Conservation (phyloP, 2,329 filamentous ascomycete species). For the Pseudovirgaria hyperparasitica region DNA sequence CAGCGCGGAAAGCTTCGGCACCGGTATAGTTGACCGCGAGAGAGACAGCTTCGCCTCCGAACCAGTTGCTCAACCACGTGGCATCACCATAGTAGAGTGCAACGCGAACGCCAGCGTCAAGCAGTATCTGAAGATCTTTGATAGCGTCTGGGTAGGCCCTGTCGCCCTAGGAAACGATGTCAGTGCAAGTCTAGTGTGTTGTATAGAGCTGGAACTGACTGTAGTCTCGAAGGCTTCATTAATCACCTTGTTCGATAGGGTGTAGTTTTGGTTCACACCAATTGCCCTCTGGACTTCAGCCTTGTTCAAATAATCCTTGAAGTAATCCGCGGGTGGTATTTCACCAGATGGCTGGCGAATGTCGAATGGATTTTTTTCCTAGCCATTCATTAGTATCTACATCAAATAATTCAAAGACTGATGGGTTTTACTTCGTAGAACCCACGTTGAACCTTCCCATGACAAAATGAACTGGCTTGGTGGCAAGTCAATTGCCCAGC, state of each 20-base stretch:
- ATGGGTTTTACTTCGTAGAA: too few species aligned
- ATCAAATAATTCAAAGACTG: too few species aligned
- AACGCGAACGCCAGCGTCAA: slow-evolving; percentile 44
- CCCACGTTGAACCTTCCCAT: too few species aligned
- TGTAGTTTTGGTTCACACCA: slow-evolving; percentile 43
- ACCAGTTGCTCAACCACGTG: slow-evolving; percentile 44
- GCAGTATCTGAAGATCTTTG: slow-evolving; percentile 35
- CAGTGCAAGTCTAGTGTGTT: slow-evolving; percentile 23
- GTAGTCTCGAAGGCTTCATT: too few species aligned
- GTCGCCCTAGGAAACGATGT: slow-evolving; percentile 35
- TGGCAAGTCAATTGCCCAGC: slow-evolving; percentile 22
- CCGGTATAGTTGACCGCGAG: slow-evolving; percentile 40
- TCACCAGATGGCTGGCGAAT: slow-evolving; percentile 37
- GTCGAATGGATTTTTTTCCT: too few species aligned
- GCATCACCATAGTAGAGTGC: slow-evolving; percentile 44
- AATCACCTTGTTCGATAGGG: slow-evolving; percentile 27
- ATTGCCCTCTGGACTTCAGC: slow-evolving; percentile 37
- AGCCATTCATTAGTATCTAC: too few species aligned
- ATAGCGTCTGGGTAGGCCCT: slow-evolving; percentile 32
- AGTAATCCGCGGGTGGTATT: slow-evolving; percentile 40
- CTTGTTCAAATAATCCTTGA: slow-evolving; percentile 39
- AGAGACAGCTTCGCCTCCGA: slow-evolving; percentile 62
- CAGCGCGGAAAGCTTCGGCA: slow-evolving; percentile 41
- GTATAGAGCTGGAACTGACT: too few species aligned
- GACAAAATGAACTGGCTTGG: slow-evolving; percentile 28